Percentiles rank a stretch among this genome's conserved stretches.
Evolutionary conservation across 352 stramenopile genomes (phyloP).

Genomic region (Phytopythium vexans): DNA sequence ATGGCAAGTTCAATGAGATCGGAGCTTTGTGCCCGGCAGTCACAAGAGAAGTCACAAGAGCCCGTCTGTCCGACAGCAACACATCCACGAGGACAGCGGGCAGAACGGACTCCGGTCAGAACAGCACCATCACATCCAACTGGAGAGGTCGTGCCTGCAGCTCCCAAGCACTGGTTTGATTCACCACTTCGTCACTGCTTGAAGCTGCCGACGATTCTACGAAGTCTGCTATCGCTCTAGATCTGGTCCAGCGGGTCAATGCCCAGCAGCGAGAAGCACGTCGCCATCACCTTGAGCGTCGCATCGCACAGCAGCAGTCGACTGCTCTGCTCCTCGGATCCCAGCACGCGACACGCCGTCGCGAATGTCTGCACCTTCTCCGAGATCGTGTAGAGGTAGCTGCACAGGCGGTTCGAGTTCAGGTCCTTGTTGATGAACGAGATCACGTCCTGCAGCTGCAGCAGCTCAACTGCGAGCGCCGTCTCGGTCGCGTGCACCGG

Average conservation of each 20-base stretch:
- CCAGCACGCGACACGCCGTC: slow-evolving; percentile 97
- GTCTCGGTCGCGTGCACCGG: slow-evolving; percentile 83
- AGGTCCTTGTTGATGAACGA: slow-evolving; percentile 94
- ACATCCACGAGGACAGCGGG: not conserved
- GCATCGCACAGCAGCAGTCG: slow-evolving; percentile 96
- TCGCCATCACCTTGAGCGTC: slow-evolving; percentile 94
- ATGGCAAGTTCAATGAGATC: too few species aligned
- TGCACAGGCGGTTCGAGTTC: slow-evolving; percentile 97
- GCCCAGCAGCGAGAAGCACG: slow-evolving; percentile 91
- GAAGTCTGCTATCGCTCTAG: slow-evolving; percentile 42
- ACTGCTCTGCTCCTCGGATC: slow-evolving; percentile 92
- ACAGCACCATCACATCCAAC: not conserved
- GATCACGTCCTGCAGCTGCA: slow-evolving; percentile 96
- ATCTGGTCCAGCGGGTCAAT: slow-evolving; percentile 94
- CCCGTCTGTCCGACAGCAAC: slow-evolving; percentile 1
- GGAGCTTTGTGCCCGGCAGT: too few species aligned
- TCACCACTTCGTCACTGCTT: slow-evolving; percentile 11
- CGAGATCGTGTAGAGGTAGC: slow-evolving; percentile 97
- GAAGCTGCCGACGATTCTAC: not conserved
- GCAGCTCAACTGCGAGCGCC: slow-evolving; percentile 92
- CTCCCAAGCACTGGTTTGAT: slow-evolving; percentile 22
- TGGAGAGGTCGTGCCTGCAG: slow-evolving; percentile 1
- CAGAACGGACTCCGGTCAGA: not conserved
- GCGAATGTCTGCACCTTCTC: slow-evolving; percentile 98
- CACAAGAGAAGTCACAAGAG: not conserved